phyloP scores from a whole-genome alignment of 2,329 filamentous ascomycete species.

The Claviceps citrina region DNA sequence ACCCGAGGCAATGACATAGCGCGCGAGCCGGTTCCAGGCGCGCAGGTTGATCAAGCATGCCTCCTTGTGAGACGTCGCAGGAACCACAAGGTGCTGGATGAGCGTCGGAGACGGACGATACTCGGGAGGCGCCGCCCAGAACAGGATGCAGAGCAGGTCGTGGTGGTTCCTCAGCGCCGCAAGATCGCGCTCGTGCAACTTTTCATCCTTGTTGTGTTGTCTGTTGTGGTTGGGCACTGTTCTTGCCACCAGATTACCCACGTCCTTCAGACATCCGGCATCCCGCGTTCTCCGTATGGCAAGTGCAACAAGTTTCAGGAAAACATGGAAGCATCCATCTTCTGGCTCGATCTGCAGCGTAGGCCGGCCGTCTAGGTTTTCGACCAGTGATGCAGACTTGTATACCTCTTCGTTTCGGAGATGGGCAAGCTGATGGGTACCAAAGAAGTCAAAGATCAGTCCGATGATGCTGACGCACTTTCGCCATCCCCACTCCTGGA shows the following conservation, averaged over 20 bases:
- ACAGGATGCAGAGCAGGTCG: constrained; percentile 50
- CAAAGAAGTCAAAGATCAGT: constrained; percentile 53
- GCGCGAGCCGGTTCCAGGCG: constrained; percentile 46
- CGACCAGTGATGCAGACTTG: constrained; percentile 45
- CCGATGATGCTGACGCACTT: constrained; percentile 42
- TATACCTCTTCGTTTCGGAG: constrained; percentile 49
- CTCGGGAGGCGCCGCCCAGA: constrained; percentile 44
- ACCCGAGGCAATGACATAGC: constrained; percentile 37
- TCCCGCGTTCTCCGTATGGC: constrained; percentile 36
- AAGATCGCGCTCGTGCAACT: constrained; percentile 43
- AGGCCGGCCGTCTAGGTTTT: constrained; percentile 32
- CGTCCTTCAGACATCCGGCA: constrained; percentile 36
- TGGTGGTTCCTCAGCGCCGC: constrained; percentile 53
- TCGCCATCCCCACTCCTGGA: constrained; percentile 51
- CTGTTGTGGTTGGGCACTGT: constrained; percentile 51
- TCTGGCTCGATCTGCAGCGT: constrained; percentile 34
- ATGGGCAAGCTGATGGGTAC: constrained; percentile 43
- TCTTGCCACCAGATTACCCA: constrained; percentile 45
- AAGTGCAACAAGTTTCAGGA: constrained; percentile 47
- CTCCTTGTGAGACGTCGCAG: constrained; percentile 48
- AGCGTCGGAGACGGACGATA: constrained; percentile 37
- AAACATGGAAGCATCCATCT: constrained; percentile 52
- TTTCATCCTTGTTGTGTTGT: constrained; percentile 47
- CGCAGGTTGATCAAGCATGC: constrained; percentile 49
- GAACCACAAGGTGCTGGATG: constrained; percentile 43